phyloP scores from a whole-genome alignment of 2,329 filamentous ascomycete species.

The Neonectria coccinea region DNA sequence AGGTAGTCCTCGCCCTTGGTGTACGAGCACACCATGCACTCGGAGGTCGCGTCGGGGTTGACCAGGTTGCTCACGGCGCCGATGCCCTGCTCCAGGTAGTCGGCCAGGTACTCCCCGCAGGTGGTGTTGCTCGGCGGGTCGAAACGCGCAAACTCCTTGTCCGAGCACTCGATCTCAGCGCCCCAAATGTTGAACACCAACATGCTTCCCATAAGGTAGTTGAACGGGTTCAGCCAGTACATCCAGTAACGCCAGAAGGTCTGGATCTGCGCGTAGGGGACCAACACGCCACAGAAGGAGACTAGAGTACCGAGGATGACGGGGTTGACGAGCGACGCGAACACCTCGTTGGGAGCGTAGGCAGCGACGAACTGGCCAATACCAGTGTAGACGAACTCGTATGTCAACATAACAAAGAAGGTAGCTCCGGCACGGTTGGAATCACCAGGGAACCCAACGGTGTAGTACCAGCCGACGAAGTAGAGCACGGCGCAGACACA shows the following conservation, averaged over 20 bases:
- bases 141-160: conserved; percentile 63
- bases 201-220: conserved; percentile 69
- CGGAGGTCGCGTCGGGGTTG: conserved; percentile 68
- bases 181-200: conserved; percentile 65
- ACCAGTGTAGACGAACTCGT: conserved; percentile 70
- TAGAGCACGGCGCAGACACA: conserved; percentile 60
- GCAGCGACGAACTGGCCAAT: conserved; percentile 74
- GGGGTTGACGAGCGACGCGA: conserved; percentile 69
- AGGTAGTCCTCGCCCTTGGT: conserved; percentile 69
- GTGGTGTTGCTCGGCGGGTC: conserved; percentile 63
- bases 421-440: conserved; percentile 62
- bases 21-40: conserved; percentile 73
- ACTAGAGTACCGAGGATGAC: conserved; percentile 69
- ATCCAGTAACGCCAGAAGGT: conserved; percentile 77
- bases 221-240: conserved; percentile 71
- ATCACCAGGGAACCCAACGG: conserved; percentile 61
- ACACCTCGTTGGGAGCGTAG: conserved; percentile 71
- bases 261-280: conserved; percentile 72
- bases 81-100: conserved; percentile 59
- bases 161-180: conserved; percentile 58
- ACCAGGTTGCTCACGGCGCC: conserved; percentile 64
- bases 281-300: conserved; percentile 80
- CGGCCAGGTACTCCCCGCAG: conserved; percentile 67
- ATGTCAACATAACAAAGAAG: conserved; percentile 68
- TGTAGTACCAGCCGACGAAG: conserved; percentile 69